Base-by-base conservation (phyloP, 495 filamentous ascomycete species). In the Penicillium macrosclerotiorum region DNA sequence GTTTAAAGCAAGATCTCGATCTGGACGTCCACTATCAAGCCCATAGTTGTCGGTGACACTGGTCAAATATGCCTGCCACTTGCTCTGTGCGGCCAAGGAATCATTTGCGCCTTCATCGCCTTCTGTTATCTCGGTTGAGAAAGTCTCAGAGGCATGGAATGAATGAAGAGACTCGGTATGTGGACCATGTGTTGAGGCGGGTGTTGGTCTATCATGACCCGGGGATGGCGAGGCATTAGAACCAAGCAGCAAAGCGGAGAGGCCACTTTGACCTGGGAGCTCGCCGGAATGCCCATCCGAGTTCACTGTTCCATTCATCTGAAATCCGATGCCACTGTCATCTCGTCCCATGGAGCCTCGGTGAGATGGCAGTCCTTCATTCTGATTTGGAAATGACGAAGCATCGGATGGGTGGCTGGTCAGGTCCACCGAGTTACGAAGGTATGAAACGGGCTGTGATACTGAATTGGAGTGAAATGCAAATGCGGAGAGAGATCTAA, bases 1-100 rank as follows among this genome's bases (percentile, higher is more conserved):
- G 47, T 90, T 90, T 34, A 75, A 76, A 11, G 79, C 79, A 3
- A 84, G 52, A 59, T 91, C 87, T 12, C 75, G 58, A 64, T 91
- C 87, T 2, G 79, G 77, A 42, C 78, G 72, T 3, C 87, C 87
- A 19, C 77, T 72, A 55, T 91, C 87, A 40, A 84, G 67, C 1
- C 87, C 86, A 57, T 86, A 88, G 30, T 69, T 67, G 19, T 71
- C 70, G 3, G 67, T 69, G 6, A 71, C 68, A 12, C 54, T 70
- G 5, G 58, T 71, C 14, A 73, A 57, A 45, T 73, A 73, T 5
- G 63, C 57, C 3, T 65, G 62, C 69, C 69, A 73, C 52, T 64
- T 72, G 42, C 41, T 60, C 30, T 64, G 61, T 1, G 67, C 60
- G 2, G 40, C 41, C 8, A 52, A 55, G 16, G 51, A 43, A 13